Evolutionary conservation across 1,139 yeast genomes (phyloP), one percentile per base, ranked within the genome.

Genomic region (Saccharomyces hybrid): DNA sequence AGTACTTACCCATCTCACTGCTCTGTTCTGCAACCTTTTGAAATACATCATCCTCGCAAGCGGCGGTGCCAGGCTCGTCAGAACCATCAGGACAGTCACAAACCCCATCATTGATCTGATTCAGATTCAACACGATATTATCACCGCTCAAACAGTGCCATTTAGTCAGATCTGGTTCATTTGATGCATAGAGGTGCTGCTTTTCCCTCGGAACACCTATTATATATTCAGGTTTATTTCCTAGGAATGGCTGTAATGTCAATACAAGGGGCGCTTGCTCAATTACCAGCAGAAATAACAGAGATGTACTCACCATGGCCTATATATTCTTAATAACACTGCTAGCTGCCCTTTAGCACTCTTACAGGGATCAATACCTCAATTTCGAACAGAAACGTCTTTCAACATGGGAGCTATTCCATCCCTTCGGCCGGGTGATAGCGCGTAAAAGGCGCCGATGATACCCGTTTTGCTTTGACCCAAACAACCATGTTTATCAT

Each of bases 81-180:
- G 95, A 84, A 0, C 99, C 99, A 71, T 93, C 99, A 0, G 98
- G 97, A 73, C 99, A 93, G 68, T 93, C 99, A 70, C 98, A 91
- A 64, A 79, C 84, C 63, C 90, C 86, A 68, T 93, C 98, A 67
- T 93, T 91, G 61, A 93, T 79, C 65, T 84, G 88, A 47, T 75
- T 75, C 52, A 75, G 77, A 29, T 83, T 74, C 29, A 91, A 71
- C 16, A 74, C 75, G 5, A 89, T 80, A 16, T 82, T 78, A 0
- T 95, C 84, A 65, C 86, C 78, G 27, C 73, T 68, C 46, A 91
- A 69, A 72, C 98, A 91, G 8, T 75, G 72, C 91, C 95, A 91
- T 55, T 75, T 74, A 7, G 26, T 16, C 25, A 11, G 9, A 38
- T 48, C 54, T 56, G 77, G 79, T 26, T 50, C 55, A 11, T 61